Conservation (phyloP, 495 filamentous ascomycete genomes). For the Tuber magnatum region DNA sequence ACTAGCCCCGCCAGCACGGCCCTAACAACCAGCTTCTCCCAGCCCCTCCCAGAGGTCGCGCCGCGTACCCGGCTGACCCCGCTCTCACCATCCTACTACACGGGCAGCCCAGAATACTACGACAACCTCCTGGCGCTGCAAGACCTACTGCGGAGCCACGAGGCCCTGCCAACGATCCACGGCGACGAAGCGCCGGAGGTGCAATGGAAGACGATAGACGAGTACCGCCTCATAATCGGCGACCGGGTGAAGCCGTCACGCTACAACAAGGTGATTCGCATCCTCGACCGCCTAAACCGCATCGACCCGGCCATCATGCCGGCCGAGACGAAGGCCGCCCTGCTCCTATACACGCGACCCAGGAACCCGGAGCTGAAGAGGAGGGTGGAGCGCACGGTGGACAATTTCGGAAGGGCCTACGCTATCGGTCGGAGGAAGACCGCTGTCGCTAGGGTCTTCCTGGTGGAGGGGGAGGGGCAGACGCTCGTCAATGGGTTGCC, state of each 20-base stretch:
- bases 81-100: conserved; percentile 87
- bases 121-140: conserved; percentile 72
- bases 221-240: conserved; percentile 67
- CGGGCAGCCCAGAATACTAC: conserved; percentile 72
- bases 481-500: conserved; percentile 82
- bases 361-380: conserved; percentile 61
- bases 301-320: conserved; percentile 79
- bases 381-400: conserved; percentile 53
- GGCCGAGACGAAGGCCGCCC: conserved; percentile 53
- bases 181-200: conserved; percentile 61
- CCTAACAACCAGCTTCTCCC: not conserved
- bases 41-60: conserved; percentile 20
- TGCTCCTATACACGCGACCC: conserved; percentile 65
- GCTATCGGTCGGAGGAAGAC: conserved; percentile 79
- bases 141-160: conserved; percentile 60
- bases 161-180: conserved; percentile 60
- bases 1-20: conserved; percentile 21
- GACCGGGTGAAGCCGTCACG: conserved; percentile 72
- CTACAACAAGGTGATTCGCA: conserved; percentile 64
- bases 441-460: conserved; percentile 69
- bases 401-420: conserved; percentile 65
- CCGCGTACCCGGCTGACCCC: conserved; percentile 63
- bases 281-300: conserved; percentile 72
- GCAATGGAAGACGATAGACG: conserved; percentile 72
- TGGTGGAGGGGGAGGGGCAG: conserved; percentile 89